Evolutionary conservation across 192 early-diverging fungal species (phyloP), one percentile per base, ranked within the genome.

Genomic region (Backusella tarrabulga): DNA sequence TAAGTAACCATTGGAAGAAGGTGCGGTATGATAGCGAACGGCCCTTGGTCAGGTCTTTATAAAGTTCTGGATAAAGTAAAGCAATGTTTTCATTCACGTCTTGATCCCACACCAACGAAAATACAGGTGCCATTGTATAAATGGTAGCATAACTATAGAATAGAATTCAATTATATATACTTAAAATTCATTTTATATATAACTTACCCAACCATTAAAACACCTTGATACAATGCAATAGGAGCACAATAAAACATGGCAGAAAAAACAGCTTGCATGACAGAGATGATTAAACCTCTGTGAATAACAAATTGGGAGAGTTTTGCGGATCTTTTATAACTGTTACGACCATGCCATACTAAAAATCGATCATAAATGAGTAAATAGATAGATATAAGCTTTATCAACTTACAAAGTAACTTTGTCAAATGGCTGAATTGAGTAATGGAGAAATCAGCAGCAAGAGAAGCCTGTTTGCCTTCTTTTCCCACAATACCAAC

Each of bases 231-330:
- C 70, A 98, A 80, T 35, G 96, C 96, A 73, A 98, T 97, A 6
- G 97, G 97, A 14, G 97, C 97, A 89, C 95, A 97, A 84, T 97
- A 98, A 81, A 97, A 98, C 74, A 98, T 87, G 1, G 96, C 91
- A 11, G 95, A 96, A 76, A 98, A 98, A 11, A 98, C 97, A 0
- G 96, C 96, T 84, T 98, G 97, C 91, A 98, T 98, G 21, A 98
- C 91, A 1, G 97, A 97, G 71, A 98, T 98, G 69, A 98, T 98
- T 71, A 98, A 81, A 38, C 97, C 97, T 72, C 97, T 93, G 83
- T 98, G 97, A 69, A 98, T 97, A 9, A 98, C 95, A 87, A 98
- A 98, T 81, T 98, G 97, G 9, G 93, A 92, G 56, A 98, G 86
- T 83, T 97, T 97, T 23, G 96, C 93, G 4, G 97, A 97, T 21